Percentiles rank a stretch among this genome's conserved stretches.
These are phyloP conservation scores for Dunaliella sp. DNA, from an alignment of 139 green algal species.

Conservation along the genomic window DNA sequence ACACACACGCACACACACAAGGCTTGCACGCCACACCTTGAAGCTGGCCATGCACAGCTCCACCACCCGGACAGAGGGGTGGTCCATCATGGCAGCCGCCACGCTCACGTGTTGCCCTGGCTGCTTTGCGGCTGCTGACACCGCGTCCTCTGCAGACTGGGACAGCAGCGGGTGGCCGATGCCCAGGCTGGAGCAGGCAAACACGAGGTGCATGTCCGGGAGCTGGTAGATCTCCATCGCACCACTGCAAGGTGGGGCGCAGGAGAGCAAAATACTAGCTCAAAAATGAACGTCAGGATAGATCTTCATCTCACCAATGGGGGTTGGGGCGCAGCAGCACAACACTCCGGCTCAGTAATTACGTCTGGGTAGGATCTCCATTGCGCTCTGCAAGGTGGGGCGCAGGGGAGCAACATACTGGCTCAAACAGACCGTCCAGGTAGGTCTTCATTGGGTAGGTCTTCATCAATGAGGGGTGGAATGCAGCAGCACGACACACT, in stretches of 20 bases:
- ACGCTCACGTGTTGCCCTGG: not conserved
- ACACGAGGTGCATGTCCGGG: constrained; percentile 48
- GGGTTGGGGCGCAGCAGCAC: too few species aligned
- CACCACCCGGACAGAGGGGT: not conserved
- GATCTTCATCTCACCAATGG: too few species aligned
- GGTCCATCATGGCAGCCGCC: not conserved
- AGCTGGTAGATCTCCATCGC: constrained; percentile 56
- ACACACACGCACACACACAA: not conserved
- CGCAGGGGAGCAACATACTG: too few species aligned
- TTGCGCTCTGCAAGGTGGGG: too few species aligned
- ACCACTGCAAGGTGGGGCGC: constrained; percentile 36
- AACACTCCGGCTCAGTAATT: too few species aligned
- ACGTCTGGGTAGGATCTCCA: too few species aligned
- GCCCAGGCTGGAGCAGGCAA: constrained; percentile 6
- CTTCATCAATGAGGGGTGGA: too few species aligned
- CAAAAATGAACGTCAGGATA: too few species aligned
- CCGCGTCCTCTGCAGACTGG: not conserved
- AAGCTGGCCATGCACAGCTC: not conserved
- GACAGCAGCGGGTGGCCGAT: not conserved
- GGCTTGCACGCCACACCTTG: not conserved
- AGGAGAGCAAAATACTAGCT: too few species aligned
- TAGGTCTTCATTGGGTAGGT: too few species aligned
- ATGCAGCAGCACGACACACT: too few species aligned
- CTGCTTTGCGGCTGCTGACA: not conserved
- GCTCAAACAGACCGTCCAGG: too few species aligned